Evolutionary conservation across 371 early-diverging fungal genomes (phyloP).

Genomic region (Circinella umbellata): DNA sequence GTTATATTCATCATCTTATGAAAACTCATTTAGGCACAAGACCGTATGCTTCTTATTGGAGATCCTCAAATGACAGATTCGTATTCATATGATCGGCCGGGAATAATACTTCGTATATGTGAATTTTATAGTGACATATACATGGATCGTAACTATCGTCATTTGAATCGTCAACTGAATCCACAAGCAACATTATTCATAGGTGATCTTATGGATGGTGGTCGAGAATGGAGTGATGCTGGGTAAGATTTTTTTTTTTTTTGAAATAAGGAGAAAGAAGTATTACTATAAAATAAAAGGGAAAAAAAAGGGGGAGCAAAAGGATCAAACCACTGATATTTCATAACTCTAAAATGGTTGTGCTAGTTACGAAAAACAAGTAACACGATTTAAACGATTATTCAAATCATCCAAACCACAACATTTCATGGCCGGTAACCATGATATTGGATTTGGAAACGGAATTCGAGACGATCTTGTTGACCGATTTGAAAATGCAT

Average conservation of each 20-base stretch:
- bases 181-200: slow-evolving; percentile 76
- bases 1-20: too few species aligned
- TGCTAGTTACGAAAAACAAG: slow-evolving; percentile 10
- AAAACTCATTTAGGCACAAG: background rate
- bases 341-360: background rate
- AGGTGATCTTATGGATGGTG: slow-evolving; percentile 93
- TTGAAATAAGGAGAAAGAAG: too few species aligned
- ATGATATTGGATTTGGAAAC: slow-evolving; percentile 91
- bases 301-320: background rate
- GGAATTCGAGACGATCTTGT: slow-evolving; percentile 58
- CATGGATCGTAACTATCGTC: slow-evolving; percentile 78
- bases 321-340: too few species aligned
- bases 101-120: slow-evolving; percentile 54
- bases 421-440: slow-evolving; percentile 82
- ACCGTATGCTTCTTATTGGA: slow-evolving; percentile 64
- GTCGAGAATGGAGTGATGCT: slow-evolving; percentile 74
- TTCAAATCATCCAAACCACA: slow-evolving; percentile 25
- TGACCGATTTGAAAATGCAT: slow-evolving; percentile 57
- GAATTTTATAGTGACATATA: slow-evolving; percentile 86
- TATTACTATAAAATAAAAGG: background rate
- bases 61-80: slow-evolving; percentile 95
- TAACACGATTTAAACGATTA: slow-evolving; percentile 33
- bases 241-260: slow-evolving; percentile 27
- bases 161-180: slow-evolving; percentile 42
- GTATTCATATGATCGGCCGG: slow-evolving; percentile 74